Percentiles rank a stretch among this genome's conserved stretches.
phyloP scores from a whole-genome alignment of 2,329 filamentous ascomycete species.

The Xylariaceae sp. region DNA sequence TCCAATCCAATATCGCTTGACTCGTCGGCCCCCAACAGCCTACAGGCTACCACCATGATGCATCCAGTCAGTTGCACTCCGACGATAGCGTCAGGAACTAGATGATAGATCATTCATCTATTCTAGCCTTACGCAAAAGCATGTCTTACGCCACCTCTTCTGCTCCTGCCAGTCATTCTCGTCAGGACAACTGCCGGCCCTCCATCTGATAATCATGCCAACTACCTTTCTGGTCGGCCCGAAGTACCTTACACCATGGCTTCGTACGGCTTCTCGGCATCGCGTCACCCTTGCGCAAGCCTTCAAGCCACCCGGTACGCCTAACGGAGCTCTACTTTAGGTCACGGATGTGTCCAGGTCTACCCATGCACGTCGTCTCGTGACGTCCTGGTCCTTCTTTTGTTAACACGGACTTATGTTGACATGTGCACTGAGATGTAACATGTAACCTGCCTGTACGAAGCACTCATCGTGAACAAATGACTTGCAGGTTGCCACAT shows the following conservation, averaged over 20 bases:
- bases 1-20: too few relatives aligned
- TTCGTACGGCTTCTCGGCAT: slow-evolving; percentile 15
- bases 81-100: too few relatives aligned
- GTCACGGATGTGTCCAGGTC: slow-evolving; percentile 9
- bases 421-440: too few relatives aligned
- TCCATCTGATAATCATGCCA: not conserved
- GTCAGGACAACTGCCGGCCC: slow-evolving; percentile 4
- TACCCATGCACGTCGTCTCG: not conserved
- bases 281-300: slow-evolving; percentile 12
- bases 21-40: too few relatives aligned
- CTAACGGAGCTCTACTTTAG: not conserved
- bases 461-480: not conserved
- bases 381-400: not conserved
- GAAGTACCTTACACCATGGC: slow-evolving; percentile 17
- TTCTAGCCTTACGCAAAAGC: too few relatives aligned
- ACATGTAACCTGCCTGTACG: too few relatives aligned
- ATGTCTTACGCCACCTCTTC: too few relatives aligned
- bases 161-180: not conserved
- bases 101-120: too few relatives aligned
- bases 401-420: not conserved
- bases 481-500: slow-evolving; percentile 8
- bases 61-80: too few relatives aligned
- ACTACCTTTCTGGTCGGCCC: too few relatives aligned
- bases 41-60: too few relatives aligned
- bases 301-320: slow-evolving; percentile 1